Base-by-base conservation (phyloP, 1,284 basidiomycete genomes). In the Trichosporon faecale region DNA sequence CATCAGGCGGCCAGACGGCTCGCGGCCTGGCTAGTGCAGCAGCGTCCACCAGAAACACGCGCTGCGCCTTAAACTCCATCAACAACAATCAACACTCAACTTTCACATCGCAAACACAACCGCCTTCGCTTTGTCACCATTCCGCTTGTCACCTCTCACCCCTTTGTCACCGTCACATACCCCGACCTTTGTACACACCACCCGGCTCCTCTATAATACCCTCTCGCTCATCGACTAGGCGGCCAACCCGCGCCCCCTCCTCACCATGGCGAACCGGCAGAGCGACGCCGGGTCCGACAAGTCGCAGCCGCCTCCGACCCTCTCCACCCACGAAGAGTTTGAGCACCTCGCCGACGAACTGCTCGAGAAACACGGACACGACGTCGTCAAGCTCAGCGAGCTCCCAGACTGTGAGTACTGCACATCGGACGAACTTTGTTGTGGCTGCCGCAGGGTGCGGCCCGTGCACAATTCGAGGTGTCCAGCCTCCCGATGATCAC, bases 371-470 rank as follows among this genome's bases (percentile, higher is more conserved):
- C 57, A 61, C 8, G 57, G 57, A 1, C 57, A 61, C 29, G 14
- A 29, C 7, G 57, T 61, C 27, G 57, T 61, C 27, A 61, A 61
- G 27, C 57, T 61, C 16, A 61, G 57, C 57, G 57, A 61, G 57
- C 57, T 61, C 14, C 57, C 57, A 31, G 57, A 61, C 29, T 31
- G 57, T 61, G 57, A 61, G 57, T 61, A 3, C 49, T 25, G 27
- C 23, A 27, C 27, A 14, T 29, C 55, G 27, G 27, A 7, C 27
- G 29, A 31, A 21, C 57, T 16, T 31, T 61, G 57, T 31, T 61
- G 27, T 61, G 57, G 29, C 57, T 31, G 27, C 57, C 18, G 25
- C 27, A 29, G 27, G 55, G 55, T 29, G 55, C 27, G 57, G 57
- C 57, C 57, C 27, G 57, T 61, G 57, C 57, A 31, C 57, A 31